Percentiles rank a stretch among this genome's conserved stretches.
Evolutionary conservation across 2,329 filamentous ascomycete genomes (phyloP).

Genomic region (Botryotinia globosa): DNA sequence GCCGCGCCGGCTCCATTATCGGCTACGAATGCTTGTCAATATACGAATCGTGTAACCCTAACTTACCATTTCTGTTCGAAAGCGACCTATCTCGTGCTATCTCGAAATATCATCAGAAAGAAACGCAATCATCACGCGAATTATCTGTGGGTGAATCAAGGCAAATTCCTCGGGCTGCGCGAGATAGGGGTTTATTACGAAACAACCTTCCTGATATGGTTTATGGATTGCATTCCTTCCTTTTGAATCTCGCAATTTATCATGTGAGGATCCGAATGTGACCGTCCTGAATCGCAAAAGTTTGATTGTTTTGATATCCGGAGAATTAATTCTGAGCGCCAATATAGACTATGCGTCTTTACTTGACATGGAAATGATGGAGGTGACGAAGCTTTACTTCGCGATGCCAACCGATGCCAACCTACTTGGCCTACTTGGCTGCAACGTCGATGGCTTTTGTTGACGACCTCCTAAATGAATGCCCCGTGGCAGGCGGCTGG

Average conservation of each 20-base stretch:
- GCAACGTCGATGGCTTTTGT: not conserved
- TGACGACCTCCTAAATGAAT: not conserved
- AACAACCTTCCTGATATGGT: slow-evolving; percentile 17
- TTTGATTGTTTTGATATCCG: not conserved
- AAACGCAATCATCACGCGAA: not conserved
- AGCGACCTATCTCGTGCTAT: not conserved
- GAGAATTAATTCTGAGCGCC: not conserved
- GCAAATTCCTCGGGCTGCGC: not conserved
- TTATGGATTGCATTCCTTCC: not conserved
- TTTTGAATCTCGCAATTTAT: too few relatives aligned
- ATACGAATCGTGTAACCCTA: not conserved
- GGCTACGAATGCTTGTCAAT: not conserved
- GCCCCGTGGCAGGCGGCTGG: not conserved
- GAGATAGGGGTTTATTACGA: not conserved
- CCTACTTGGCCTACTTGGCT: slow-evolving; percentile 8
- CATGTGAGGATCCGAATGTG: slow-evolving; percentile 5
- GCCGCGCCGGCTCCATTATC: slow-evolving; percentile 15
- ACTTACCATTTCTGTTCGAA: not conserved
- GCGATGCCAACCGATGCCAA: slow-evolving; percentile 15
- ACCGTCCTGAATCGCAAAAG: not conserved
- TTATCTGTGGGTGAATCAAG: not conserved
- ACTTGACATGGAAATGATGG: not conserved
- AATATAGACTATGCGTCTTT: not conserved
- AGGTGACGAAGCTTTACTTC: slow-evolving; percentile 3
- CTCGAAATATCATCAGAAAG: slow-evolving; percentile 6